phyloP scores from a whole-genome alignment of 768 basidiomycete species.

The Neoboletus brunneissimus region DNA sequence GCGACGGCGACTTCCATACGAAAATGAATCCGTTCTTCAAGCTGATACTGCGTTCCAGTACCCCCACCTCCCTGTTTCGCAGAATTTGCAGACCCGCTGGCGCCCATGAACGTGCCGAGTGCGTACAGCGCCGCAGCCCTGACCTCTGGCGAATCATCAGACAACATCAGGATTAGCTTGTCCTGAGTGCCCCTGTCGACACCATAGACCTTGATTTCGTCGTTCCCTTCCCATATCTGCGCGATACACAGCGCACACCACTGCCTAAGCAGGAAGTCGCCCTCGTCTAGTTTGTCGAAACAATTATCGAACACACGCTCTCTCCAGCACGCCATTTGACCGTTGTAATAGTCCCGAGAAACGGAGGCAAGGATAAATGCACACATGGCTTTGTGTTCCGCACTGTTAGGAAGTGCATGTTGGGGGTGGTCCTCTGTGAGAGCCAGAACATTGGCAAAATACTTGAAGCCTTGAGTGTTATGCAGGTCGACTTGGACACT shows the following conservation, averaged over 20 bases:
- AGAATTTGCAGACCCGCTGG: slow-evolving; percentile 70
- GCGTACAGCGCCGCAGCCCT: slow-evolving; percentile 89
- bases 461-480: slow-evolving; percentile 77
- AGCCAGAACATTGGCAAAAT: slow-evolving; percentile 77
- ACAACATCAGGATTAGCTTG: slow-evolving; percentile 70
- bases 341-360: slow-evolving; percentile 82
- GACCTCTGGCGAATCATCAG: slow-evolving; percentile 91
- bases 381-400: slow-evolving; percentile 98
- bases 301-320: slow-evolving; percentile 86
- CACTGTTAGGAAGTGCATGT: slow-evolving; percentile 78
- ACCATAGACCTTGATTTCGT: slow-evolving; percentile 84
- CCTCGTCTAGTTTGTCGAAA: slow-evolving; percentile 78
- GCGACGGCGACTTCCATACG: slow-evolving; percentile 90
- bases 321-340: slow-evolving; percentile 81
- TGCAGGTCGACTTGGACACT: slow-evolving; percentile 88
- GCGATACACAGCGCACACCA: slow-evolving; percentile 94
- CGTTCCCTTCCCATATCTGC: slow-evolving; percentile 91
- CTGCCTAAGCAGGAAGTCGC: slow-evolving; percentile 89
- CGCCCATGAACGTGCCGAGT: slow-evolving; percentile 90
- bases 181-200: slow-evolving; percentile 80
- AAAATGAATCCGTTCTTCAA: slow-evolving; percentile 77
- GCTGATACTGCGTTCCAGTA: slow-evolving; percentile 72
- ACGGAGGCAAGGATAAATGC: slow-evolving; percentile 92
- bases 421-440: slow-evolving; percentile 57
- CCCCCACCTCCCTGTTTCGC: slow-evolving; percentile 77